Percentiles rank a stretch among this genome's conserved stretches.
phyloP scores from a whole-genome alignment of 169 alveolate species.

The Plasmodium falciparum region DNA sequence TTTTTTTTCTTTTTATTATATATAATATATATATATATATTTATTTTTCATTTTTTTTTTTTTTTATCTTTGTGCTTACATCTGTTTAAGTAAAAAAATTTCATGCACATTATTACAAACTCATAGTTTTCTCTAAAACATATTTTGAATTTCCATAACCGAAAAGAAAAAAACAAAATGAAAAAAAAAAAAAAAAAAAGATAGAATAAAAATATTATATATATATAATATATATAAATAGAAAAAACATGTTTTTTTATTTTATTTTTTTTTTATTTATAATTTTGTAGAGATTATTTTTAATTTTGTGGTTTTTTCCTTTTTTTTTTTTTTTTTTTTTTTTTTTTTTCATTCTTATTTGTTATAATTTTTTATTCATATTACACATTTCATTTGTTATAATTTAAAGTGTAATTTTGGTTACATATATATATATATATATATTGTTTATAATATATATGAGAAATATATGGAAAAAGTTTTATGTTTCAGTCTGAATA shows the following conservation, averaged over 20 bases:
- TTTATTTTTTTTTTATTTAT: neutral
- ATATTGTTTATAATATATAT: too few species aligned
- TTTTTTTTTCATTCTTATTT: neutral
- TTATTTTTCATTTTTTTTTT: neutral
- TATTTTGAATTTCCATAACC: neutral
- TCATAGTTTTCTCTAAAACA: too few species aligned
- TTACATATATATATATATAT: too few species aligned
- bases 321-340: neutral
- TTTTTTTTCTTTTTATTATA: neutral
- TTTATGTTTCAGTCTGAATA: too few species aligned
- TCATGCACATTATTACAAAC: neutral
- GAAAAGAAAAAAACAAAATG: too few species aligned
- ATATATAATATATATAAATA: neutral
- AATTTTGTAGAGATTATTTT: neutral
- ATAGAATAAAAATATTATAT: slow-evolving; percentile 4
- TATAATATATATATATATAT: neutral
- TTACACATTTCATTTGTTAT: neutral
- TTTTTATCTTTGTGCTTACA: slow-evolving; percentile 15
- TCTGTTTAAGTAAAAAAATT: neutral
- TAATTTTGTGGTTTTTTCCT: neutral
- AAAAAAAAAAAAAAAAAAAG: slow-evolving; percentile 32
- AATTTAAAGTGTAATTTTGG: too few species aligned
- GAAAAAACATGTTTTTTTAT: neutral
- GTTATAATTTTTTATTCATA: slow-evolving; percentile 2
- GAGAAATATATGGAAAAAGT: too few species aligned